These are phyloP conservation scores for Sporothrix dimorphospora DNA, from an alignment of 2,329 filamentous ascomycete species.

Conservation along the genomic window DNA sequence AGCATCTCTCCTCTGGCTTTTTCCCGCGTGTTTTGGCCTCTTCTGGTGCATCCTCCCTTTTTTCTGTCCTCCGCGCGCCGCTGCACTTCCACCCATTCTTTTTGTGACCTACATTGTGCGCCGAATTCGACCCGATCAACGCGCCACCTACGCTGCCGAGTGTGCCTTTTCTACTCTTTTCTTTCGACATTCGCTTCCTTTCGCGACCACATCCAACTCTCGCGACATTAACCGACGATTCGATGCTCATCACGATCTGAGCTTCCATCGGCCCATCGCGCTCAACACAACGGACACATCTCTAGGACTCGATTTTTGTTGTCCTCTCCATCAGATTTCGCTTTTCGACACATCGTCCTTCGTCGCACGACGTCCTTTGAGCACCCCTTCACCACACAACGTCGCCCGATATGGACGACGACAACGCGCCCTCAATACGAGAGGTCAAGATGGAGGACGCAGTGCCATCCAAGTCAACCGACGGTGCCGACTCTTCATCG, in stretches of 20 bases:
- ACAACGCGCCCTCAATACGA: conserved; percentile 36
- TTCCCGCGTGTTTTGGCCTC: conserved; percentile 24
- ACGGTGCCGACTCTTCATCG: background rate
- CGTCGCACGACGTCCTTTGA: background rate
- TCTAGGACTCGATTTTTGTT: background rate
- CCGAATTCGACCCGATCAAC: background rate
- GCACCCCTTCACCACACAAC: background rate
- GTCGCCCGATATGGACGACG: conserved; percentile 38
- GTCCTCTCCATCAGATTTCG: background rate
- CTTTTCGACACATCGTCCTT: background rate
- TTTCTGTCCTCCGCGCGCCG: background rate
- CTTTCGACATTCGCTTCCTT: background rate
- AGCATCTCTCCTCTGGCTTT: conserved; percentile 22
- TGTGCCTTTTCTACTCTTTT: background rate
- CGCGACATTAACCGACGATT: background rate
- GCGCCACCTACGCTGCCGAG: background rate
- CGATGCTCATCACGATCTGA: conserved; percentile 17
- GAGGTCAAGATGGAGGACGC: conserved; percentile 50
- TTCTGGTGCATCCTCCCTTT: conserved; percentile 26
- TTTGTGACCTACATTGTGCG: background rate
- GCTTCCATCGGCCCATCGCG: background rate
- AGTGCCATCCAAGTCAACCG: background rate
- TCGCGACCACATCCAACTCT: conserved; percentile 3
- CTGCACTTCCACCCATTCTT: background rate
- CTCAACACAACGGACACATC: background rate